Percentiles rank a stretch among this genome's conserved stretches.
phyloP scores from a whole-genome alignment of 805 yeast species.

The Candida multigemmis region DNA sequence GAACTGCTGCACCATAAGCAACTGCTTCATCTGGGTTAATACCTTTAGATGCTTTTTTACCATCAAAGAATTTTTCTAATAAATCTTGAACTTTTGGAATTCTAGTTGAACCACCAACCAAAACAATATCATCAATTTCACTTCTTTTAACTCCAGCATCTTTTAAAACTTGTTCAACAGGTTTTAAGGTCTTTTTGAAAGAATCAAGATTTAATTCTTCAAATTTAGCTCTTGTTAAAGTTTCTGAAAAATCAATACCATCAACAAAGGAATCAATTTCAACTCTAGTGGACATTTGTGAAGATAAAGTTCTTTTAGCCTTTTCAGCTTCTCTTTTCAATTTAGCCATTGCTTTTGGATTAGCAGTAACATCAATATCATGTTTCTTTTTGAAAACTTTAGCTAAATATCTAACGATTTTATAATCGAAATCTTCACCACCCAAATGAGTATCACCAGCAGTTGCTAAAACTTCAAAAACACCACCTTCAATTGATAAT shows the following conservation, averaged over 20 bases:
- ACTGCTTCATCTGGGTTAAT: conserved; percentile 44
- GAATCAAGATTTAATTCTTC: conserved; percentile 38
- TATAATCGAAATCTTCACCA: conserved; percentile 42
- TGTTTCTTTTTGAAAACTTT: conserved; percentile 38
- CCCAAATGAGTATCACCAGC: conserved; percentile 45
- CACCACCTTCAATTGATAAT: conserved; percentile 43
- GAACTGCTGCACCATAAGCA: conserved; percentile 82
- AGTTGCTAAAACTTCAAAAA: conserved; percentile 39
- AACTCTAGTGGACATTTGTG: conserved; percentile 43
- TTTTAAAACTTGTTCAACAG: conserved; percentile 37
- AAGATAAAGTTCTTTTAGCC: conserved; percentile 40
- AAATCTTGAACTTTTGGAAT: conserved; percentile 42
- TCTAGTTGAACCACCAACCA: conserved; percentile 44
- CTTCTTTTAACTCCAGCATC: conserved; percentile 38
- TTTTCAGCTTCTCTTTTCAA: conserved; percentile 42
- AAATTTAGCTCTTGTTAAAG: conserved; percentile 38
- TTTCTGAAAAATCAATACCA: conserved; percentile 39
- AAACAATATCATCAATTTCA: conserved; percentile 37
- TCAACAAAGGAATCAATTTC: conserved; percentile 41
- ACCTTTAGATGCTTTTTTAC: conserved; percentile 40
- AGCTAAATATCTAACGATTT: conserved; percentile 32
- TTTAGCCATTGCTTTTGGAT: conserved; percentile 35
- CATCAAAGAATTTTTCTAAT: conserved; percentile 46
- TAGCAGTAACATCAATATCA: conserved; percentile 30
- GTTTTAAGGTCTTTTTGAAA: conserved; percentile 37